Conservation (phyloP, 2,329 filamentous ascomycete genomes). For the Aspergillus ochraceoroseus region DNA sequence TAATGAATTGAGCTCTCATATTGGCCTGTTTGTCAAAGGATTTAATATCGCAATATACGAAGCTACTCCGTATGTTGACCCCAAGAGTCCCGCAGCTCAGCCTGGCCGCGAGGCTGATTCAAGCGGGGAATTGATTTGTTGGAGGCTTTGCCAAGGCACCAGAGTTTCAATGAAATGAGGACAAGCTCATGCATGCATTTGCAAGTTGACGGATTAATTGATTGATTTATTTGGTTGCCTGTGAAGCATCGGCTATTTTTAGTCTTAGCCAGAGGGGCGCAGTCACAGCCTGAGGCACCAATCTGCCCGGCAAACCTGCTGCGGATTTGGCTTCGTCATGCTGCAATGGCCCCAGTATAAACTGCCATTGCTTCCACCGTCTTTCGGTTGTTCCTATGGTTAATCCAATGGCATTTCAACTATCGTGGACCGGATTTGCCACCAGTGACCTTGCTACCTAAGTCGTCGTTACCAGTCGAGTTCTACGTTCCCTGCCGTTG, state of each 20-base stretch:
- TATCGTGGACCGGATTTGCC: background rate
- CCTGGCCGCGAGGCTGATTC: slow-evolving; percentile 4
- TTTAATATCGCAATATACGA: no score
- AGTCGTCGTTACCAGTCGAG: background rate
- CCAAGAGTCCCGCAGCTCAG: background rate
- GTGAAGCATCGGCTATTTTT: slow-evolving; percentile 10
- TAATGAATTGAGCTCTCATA: no score
- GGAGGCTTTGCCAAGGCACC: slow-evolving; percentile 11
- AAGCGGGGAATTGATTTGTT: slow-evolving; percentile 5
- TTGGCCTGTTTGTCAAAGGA: no score
- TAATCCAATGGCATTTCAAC: slow-evolving; percentile 15
- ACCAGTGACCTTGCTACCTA: background rate
- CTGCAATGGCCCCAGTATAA: no score
- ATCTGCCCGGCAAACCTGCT: background rate
- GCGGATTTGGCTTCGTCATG: slow-evolving; percentile 5
- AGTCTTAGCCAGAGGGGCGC: slow-evolving; percentile 2
- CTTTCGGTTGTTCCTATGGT: slow-evolving; percentile 1
- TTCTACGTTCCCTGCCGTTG: background rate
- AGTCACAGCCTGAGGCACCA: slow-evolving; percentile 7
- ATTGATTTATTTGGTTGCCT: slow-evolving; percentile 10
- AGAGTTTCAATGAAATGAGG: slow-evolving; percentile 1
- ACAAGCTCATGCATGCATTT: background rate
- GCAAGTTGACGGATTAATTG: background rate
- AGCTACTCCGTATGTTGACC: no score
- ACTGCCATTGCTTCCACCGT: slow-evolving; percentile 3